Percentiles rank a stretch among this genome's conserved stretches.
These are phyloP conservation scores for Sporothrix inflata DNA, from an alignment of 2,329 filamentous ascomycete species.

Conservation along the genomic window DNA sequence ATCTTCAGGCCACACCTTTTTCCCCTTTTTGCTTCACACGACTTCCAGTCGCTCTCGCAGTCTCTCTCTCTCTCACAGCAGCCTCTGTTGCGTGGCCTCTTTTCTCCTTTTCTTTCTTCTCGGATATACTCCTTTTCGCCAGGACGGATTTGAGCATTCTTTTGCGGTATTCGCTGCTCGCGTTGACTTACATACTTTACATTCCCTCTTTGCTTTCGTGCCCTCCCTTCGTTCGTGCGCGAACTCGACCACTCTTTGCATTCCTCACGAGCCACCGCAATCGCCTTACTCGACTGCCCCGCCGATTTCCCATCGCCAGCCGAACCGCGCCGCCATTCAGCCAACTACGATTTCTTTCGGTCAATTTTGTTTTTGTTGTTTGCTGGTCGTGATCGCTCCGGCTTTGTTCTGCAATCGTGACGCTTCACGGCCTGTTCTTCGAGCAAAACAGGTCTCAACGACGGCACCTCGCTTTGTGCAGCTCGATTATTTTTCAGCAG, in stretches of 20 bases:
- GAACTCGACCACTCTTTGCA: constrained; percentile 20
- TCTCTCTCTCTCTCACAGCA: constrained; percentile 5
- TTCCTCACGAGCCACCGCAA: constrained; percentile 21
- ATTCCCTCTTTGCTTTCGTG: constrained; percentile 20
- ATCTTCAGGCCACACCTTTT: not conserved
- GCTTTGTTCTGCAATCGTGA: not conserved
- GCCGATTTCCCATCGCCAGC: not conserved
- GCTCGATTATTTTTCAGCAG: not conserved
- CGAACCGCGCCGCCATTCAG: constrained; percentile 2
- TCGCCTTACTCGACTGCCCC: constrained; percentile 1
- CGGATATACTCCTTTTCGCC: constrained; percentile 2
- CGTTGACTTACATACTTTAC: constrained; percentile 20
- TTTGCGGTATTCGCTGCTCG: constrained; percentile 11
- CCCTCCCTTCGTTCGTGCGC: constrained; percentile 27
- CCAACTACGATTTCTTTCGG: not conserved
- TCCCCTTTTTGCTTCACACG: not conserved
- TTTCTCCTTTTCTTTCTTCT: not conserved
- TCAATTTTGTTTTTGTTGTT: not conserved
- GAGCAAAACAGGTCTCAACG: not conserved
- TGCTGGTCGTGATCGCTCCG: not conserved
- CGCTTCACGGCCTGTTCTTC: not conserved
- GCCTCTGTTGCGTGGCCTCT: not conserved
- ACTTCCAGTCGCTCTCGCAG: not conserved
- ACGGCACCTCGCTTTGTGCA: not conserved
- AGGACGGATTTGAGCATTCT: not conserved